Evolutionary conservation across 2,329 filamentous ascomycete genomes (phyloP), one percentile per base, ranked within the genome.

Genomic region (Pleomassaria siparia): DNA sequence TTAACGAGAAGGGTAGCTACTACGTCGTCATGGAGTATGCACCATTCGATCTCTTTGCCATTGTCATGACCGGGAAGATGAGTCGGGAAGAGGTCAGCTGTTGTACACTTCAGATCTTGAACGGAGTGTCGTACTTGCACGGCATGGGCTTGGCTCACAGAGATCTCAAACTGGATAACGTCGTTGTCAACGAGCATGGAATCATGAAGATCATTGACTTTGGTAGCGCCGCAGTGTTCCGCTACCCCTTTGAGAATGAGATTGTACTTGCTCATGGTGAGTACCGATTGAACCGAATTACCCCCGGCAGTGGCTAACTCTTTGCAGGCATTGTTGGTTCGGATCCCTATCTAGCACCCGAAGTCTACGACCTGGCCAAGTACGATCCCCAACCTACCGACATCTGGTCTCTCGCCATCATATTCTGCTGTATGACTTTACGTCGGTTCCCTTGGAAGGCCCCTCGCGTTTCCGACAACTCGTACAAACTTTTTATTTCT

Each of bases 181-280:
- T 99, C 16, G 94, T 99, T 22, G 91, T 99, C 50, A 97, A 91
- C 66, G 89, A 95, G 65, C 84, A 88, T 63, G 94, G 94, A 2
- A 97, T 99, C 61, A 96, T 99, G 91, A 99, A 99, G 73, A 88
- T 99, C 55, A 99, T 99, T 63, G 94, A 99, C 71, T 99, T 99
- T 72, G 94, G 94, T 21, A 97, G 91, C 74, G 92, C 94, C 0
- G 91, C 94, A 57, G 92, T 99, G 32, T 99, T 96, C 76, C 86
- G 89, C 63, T 99, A 99, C 77, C 94, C 94, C 0, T 97, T 99
- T 64, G 94, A 99, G 73, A 91, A 86, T 56, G 89, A 89, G 43
- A 84, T 91, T 48, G 89, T 94, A 12, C 77, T 86, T 36, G 88
- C 91, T 29, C 86, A 84, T 68, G 91, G 90, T 94, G 74, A 74